These are phyloP conservation scores for Gymnopilus junonius DNA, from an alignment of 768 basidiomycete species.

Conservation along the genomic window DNA sequence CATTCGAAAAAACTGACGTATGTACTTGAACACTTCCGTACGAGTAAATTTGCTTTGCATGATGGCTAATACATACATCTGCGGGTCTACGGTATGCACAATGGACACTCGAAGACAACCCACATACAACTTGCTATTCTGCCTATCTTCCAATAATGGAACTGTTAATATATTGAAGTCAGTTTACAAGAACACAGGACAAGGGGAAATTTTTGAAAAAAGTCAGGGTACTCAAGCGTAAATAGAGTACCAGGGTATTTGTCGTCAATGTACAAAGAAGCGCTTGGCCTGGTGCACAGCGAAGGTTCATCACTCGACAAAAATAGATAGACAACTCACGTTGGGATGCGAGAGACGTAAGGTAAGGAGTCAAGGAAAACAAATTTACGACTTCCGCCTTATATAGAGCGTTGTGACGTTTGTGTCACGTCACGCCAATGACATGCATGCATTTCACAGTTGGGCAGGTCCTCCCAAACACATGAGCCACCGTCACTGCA, in stretches of 20 bases:
- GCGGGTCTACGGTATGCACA: too few species aligned
- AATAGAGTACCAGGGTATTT: slow-evolving; percentile 48
- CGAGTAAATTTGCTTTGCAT: too few species aligned
- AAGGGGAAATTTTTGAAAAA: slow-evolving; percentile 12
- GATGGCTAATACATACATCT: too few species aligned
- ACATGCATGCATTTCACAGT: background rate
- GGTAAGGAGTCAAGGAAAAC: background rate
- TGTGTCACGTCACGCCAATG: slow-evolving; percentile 2
- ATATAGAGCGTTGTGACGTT: background rate
- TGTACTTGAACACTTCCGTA: too few species aligned
- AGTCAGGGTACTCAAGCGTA: slow-evolving; percentile 60
- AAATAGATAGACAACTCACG: slow-evolving; percentile 27
- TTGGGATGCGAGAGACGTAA: background rate
- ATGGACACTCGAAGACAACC: too few species aligned
- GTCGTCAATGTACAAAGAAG: slow-evolving; percentile 45
- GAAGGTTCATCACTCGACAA: slow-evolving; percentile 45
- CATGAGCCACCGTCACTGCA: background rate
- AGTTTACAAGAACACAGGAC: slow-evolving; percentile 4
- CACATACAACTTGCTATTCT: too few species aligned
- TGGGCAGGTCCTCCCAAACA: background rate
- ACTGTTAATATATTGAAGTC: background rate
- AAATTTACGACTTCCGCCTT: background rate
- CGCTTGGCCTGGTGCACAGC: slow-evolving; percentile 68
- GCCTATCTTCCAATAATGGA: too few species aligned
- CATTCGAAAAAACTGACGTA: too few species aligned